These are phyloP conservation scores for Anaeromyces robustus DNA, from an alignment of 192 early-diverging fungal species.

Conservation along the genomic window DNA sequence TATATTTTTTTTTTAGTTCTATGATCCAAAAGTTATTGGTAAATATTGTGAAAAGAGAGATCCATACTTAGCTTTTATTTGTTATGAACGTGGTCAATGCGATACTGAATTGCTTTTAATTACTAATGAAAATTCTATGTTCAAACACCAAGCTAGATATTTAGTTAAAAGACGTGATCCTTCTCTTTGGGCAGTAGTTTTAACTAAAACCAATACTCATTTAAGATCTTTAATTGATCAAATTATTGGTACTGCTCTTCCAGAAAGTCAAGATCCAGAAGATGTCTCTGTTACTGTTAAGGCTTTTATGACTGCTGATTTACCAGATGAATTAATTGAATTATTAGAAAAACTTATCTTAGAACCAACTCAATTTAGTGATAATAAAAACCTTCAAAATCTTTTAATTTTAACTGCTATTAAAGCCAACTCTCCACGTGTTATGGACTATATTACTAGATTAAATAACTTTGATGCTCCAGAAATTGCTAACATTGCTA, in stretches of 20 bases:
- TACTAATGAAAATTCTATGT: conserved; percentile 96
- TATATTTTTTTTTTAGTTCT: conserved; percentile 29
- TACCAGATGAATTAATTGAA: conserved; percentile 94
- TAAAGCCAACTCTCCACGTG: conserved; percentile 78
- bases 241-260: conserved; percentile 74
- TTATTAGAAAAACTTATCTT: conserved; percentile 91
- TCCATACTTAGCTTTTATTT: conserved; percentile 86
- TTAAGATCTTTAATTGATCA: conserved; percentile 88
- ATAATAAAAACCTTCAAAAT: conserved; percentile 94
- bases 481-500: conserved; percentile 91
- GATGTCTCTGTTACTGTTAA: conserved; percentile 95
- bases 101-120: conserved; percentile 88
- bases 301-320: conserved; percentile 92
- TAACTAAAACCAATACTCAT: conserved; percentile 63
- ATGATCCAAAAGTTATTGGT: conserved; percentile 82
- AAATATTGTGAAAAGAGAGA: conserved; percentile 99
- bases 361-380: conserved; percentile 79
- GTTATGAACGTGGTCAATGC: conserved; percentile 87
- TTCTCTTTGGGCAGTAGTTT: conserved; percentile 69
- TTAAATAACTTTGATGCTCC: conserved; percentile 93
- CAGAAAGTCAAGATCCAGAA: conserved; percentile 91
- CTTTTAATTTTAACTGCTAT: conserved; percentile 94
- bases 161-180: conserved; percentile 76
- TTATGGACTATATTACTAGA: conserved; percentile 91
- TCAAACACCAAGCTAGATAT: conserved; percentile 97